Evolutionary conservation across 192 early-diverging fungal genomes (phyloP).

Genomic region (Coemansia sp.): DNA sequence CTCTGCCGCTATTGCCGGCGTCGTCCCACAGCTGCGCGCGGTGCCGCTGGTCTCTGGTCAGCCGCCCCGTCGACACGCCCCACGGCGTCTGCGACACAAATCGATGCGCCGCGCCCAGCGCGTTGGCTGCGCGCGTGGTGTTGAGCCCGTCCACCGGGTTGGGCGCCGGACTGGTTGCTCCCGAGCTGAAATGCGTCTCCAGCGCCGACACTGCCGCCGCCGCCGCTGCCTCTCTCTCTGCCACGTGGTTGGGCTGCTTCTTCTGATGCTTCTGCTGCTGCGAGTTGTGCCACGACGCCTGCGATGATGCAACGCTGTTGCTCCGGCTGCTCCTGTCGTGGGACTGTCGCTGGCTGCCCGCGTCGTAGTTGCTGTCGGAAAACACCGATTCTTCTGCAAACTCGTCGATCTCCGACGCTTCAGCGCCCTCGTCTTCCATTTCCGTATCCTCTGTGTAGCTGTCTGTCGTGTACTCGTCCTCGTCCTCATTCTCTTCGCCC

Average conservation of each 20-base stretch:
- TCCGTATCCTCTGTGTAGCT: constrained; percentile 31
- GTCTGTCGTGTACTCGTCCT: constrained; percentile 34
- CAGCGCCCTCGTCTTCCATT: constrained; percentile 36
- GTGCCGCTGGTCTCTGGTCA: constrained; percentile 47
- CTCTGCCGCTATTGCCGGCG: constrained; percentile 8
- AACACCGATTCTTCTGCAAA: constrained; percentile 26
- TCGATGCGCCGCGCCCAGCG: constrained; percentile 39
- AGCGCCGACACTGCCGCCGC: neutral
- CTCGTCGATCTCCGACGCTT: neutral
- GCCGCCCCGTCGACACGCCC: constrained; percentile 42
- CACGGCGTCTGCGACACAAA: constrained; percentile 54
- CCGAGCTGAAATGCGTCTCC: constrained; percentile 33
- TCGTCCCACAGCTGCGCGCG: constrained; percentile 45
- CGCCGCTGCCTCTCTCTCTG: neutral
- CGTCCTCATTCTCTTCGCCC: neutral
- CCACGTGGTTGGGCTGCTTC: neutral
- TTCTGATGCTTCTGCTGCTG: neutral
- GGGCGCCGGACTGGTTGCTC: constrained; percentile 22
- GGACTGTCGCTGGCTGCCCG: neutral
- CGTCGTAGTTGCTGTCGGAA: constrained; percentile 42
- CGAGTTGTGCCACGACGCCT: neutral
- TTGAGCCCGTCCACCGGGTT: constrained; percentile 11
- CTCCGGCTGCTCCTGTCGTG: no score
- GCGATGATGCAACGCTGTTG: neutral
- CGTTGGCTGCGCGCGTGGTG: constrained; percentile 15